Evolutionary conservation across 2,329 filamentous ascomycete species (phyloP).

Genomic region (Aplosporella prunicola): DNA sequence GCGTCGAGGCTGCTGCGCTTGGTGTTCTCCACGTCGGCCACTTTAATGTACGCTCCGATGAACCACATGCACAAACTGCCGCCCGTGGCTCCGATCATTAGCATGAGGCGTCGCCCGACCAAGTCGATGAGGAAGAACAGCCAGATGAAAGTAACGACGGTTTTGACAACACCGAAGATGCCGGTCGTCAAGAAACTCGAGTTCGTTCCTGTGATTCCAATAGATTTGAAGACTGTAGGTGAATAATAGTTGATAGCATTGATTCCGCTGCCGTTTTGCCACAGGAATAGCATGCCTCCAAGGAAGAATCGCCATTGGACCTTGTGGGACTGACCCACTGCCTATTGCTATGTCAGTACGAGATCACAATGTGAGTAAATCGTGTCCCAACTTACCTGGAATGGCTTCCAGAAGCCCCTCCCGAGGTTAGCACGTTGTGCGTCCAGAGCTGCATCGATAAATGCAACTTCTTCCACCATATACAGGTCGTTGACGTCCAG

Average conservation of each 20-base stretch:
- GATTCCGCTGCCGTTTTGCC: conserved; percentile 61
- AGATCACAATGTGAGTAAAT: conserved; percentile 44
- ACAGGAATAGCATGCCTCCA: conserved; percentile 65
- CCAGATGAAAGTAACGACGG: conserved; percentile 58
- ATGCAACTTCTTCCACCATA: conserved; percentile 62
- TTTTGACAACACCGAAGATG: conserved; percentile 70
- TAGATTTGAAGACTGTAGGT: conserved; percentile 57
- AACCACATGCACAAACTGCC: conserved; percentile 58
- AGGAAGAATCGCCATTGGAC: conserved; percentile 65
- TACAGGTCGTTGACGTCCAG: conserved; percentile 51
- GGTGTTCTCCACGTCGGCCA: conserved; percentile 23
- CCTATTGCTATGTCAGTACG: neutral
- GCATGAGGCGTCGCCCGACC: conserved; percentile 51
- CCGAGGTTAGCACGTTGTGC: conserved; percentile 54
- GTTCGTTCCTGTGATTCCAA: conserved; percentile 53
- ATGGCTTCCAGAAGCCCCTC: conserved; percentile 58
- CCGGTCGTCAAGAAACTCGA: conserved; percentile 58
- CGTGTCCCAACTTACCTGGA: conserved; percentile 22
- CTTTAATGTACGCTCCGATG: conserved; percentile 51
- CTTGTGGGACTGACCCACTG: conserved; percentile 27
- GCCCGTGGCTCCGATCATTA: conserved; percentile 54
- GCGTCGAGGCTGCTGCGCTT: conserved; percentile 26
- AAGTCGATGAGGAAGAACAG: conserved; percentile 59
- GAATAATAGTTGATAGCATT: conserved; percentile 20
- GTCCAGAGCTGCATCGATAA: conserved; percentile 61